Conservation (phyloP, 768 basidiomycete species). For the Xerocomellus intermedius region DNA sequence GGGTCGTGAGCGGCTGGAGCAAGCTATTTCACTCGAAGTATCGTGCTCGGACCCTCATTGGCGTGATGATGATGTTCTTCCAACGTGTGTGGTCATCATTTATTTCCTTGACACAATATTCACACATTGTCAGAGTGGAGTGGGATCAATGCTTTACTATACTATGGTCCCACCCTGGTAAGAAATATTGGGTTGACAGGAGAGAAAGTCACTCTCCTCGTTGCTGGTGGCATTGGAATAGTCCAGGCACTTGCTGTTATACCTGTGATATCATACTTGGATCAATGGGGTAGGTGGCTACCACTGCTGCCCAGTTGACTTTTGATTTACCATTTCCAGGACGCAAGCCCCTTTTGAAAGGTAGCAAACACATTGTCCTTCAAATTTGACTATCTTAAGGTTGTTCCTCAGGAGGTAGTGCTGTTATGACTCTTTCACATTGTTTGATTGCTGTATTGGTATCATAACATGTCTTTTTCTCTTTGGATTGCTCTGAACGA, state of each 20-base stretch:
- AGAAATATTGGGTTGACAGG: constrained; percentile 60
- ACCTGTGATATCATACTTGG: constrained; percentile 71
- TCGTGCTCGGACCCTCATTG: constrained; percentile 62
- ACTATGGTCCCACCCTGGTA: constrained; percentile 77
- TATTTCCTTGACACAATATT: not conserved
- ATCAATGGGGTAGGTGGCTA: constrained; percentile 50
- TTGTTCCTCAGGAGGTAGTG: constrained; percentile 47
- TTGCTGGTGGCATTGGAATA: constrained; percentile 76
- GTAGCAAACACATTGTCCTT: constrained; percentile 20
- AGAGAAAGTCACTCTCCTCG: constrained; percentile 58
- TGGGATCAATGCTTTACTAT: constrained; percentile 81
- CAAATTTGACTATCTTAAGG: not conserved
- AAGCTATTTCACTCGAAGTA: constrained; percentile 54
- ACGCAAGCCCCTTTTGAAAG: constrained; percentile 60
- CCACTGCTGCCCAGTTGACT: not conserved
- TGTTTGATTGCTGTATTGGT: constrained; percentile 64
- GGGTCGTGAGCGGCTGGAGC: constrained; percentile 44
- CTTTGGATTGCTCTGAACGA: not conserved
- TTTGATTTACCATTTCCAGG: constrained; percentile 37
- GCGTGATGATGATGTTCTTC: constrained; percentile 76
- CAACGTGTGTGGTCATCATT: constrained; percentile 56
- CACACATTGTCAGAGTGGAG: constrained; percentile 62
- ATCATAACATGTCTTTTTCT: constrained; percentile 1
- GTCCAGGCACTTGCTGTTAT: constrained; percentile 75
- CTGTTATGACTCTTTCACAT: constrained; percentile 64